A percentile compares a stretch with the other conserved stretches of the same genome.
Conservation (phyloP, 805 yeast species). For the Metschnikowia lochheadii region DNA sequence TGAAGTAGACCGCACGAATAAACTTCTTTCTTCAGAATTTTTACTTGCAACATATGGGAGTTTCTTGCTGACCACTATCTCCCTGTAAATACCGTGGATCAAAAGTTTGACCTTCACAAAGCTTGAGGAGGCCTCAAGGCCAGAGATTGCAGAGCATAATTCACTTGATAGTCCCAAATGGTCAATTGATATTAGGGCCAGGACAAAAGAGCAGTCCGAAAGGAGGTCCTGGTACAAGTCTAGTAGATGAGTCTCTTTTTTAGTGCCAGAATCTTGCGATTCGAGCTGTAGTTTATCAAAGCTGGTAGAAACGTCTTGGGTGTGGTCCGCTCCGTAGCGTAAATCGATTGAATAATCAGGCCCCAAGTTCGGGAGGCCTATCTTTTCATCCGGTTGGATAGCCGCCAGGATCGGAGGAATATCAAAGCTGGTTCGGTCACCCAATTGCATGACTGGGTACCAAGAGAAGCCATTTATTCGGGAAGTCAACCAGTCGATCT, state of each 20-base stretch:
- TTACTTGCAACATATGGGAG: conserved; percentile 35
- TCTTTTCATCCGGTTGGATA: background rate
- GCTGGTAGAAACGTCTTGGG: background rate
- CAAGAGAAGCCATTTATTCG: conserved; percentile 13
- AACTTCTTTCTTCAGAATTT: conserved; percentile 18
- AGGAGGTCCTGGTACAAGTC: conserved; percentile 45
- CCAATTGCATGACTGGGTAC: conserved; percentile 13
- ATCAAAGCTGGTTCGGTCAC: conserved; percentile 2
- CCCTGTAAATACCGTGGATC: conserved; percentile 52
- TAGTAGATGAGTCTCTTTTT: background rate
- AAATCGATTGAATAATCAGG: background rate
- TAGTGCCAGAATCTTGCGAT: background rate
- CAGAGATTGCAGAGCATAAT: conserved; percentile 20
- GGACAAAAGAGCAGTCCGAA: conserved; percentile 75
- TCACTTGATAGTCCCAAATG: conserved; percentile 13
- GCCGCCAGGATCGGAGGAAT: conserved; percentile 6
- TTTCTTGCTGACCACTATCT: conserved; percentile 43
- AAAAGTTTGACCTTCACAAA: conserved; percentile 33
- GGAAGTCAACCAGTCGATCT: conserved; percentile 17
- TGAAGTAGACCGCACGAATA: conserved; percentile 35
- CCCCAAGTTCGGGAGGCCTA: conserved; percentile 5
- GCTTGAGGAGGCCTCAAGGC: conserved; percentile 17
- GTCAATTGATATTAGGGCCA: conserved; percentile 54
- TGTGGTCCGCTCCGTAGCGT: background rate
- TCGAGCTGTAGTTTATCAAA: background rate